These are phyloP conservation scores for Heracleum sosnowskyi DNA, from an alignment of 129 eudicot genomes.

Conservation along the genomic window DNA sequence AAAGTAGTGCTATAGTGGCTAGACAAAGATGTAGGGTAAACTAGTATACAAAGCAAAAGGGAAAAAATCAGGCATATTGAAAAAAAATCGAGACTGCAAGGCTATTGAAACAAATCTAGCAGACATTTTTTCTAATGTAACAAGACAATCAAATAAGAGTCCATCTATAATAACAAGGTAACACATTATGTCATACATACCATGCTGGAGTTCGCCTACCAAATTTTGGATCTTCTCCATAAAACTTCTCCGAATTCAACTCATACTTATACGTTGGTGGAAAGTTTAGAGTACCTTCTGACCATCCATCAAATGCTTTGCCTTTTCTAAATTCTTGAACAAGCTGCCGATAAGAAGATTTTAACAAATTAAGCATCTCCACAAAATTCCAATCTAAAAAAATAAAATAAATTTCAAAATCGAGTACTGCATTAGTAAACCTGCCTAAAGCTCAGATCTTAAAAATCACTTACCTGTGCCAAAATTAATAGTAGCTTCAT, in stretches of 20 bases:
- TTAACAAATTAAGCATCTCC: constrained; percentile 2
- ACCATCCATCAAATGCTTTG: constrained; percentile 87
- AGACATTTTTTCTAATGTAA: neutral
- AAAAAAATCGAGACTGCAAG: neutral
- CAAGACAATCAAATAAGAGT: neutral
- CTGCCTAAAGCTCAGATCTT: too few species aligned
- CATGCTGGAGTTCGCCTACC: constrained; percentile 96
- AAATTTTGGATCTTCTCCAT: constrained; percentile 67
- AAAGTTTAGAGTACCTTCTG: constrained; percentile 70
- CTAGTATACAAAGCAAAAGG: too few species aligned
- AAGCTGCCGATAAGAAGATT: constrained; percentile 40
- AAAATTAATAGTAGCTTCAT: neutral
- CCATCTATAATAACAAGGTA: neutral
- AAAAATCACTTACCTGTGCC: neutral
- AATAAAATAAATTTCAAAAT: neutral
- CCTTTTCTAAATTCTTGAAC: constrained; percentile 65
- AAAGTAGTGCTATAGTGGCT: neutral
- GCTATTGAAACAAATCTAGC: neutral
- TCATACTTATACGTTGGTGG: constrained; percentile 96
- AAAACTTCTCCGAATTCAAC: constrained; percentile 57
- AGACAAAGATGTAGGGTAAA: neutral
- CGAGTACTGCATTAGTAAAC: too few species aligned
- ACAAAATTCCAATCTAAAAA: too few species aligned
- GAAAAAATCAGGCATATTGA: neutral
- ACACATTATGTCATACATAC: constrained; percentile 23